Evolutionary conservation across 495 filamentous ascomycete genomes (phyloP).

Genomic region (Daldinia decipiens): DNA sequence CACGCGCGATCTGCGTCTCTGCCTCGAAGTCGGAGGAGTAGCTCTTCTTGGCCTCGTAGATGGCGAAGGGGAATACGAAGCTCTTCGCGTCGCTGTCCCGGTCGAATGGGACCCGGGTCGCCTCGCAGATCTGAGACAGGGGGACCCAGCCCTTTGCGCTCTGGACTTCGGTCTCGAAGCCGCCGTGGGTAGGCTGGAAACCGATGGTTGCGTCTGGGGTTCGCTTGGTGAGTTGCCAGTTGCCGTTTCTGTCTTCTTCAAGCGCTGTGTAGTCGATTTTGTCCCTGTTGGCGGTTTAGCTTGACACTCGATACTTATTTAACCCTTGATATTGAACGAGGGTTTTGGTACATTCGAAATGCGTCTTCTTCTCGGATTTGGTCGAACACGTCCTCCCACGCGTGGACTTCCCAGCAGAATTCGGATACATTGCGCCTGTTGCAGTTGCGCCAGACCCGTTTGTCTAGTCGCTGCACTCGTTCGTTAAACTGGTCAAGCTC

Average conservation of each 20-base stretch:
- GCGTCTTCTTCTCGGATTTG: not conserved
- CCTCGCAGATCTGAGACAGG: not conserved
- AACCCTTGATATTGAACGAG: no score
- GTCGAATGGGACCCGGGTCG: not conserved
- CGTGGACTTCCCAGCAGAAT: slow-evolving; percentile 7
- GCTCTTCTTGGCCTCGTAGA: slow-evolving; percentile 7
- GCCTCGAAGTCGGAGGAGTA: not conserved
- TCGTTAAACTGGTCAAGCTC: not conserved
- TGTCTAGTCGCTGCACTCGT: not conserved
- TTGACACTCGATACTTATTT: not conserved
- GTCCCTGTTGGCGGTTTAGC: not conserved
- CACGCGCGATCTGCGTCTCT: not conserved
- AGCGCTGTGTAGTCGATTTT: not conserved
- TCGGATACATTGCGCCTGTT: not conserved
- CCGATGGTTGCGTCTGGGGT: not conserved
- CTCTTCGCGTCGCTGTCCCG: not conserved
- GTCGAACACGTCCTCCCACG: not conserved
- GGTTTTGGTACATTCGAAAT: not conserved
- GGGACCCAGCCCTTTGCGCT: not conserved
- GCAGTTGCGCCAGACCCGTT: not conserved
- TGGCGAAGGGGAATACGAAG: not conserved
- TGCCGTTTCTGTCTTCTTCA: not conserved
- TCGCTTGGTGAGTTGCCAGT: not conserved
- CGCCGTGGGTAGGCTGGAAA: not conserved
- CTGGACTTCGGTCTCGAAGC: slow-evolving; percentile 2